Percentiles rank a stretch among this genome's conserved stretches.
Evolutionary conservation across 1,284 basidiomycete species (phyloP).

Genomic region (Leccinum subrobustum): DNA sequence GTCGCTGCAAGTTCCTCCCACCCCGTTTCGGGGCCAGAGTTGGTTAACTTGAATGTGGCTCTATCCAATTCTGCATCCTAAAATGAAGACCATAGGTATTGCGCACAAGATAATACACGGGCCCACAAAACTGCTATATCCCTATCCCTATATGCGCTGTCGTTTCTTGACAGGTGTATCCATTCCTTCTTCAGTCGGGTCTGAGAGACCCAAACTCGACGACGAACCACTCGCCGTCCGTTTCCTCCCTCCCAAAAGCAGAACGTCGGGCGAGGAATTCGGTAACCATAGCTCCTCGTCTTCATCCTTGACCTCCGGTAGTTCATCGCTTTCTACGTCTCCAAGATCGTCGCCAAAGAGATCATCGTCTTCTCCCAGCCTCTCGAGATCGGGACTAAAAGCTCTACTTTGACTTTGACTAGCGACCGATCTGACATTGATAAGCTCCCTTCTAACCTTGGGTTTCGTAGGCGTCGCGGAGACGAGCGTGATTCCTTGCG

Average conservation of each 20-base stretch:
- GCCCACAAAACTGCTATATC: conserved; percentile 1
- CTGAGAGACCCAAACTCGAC: conserved; percentile 23
- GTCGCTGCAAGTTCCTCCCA: neutral
- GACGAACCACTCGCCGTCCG: conserved; percentile 28
- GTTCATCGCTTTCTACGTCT: conserved; percentile 8
- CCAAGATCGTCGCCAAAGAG: neutral
- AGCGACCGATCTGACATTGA: neutral
- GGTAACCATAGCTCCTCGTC: conserved; percentile 32
- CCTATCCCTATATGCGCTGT: conserved; percentile 13
- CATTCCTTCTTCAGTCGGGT: conserved; percentile 14
- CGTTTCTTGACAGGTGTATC: conserved; percentile 31
- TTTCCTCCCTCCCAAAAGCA: conserved; percentile 24
- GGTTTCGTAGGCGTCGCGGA: conserved; percentile 58
- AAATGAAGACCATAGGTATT: neutral
- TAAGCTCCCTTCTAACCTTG: conserved; percentile 16
- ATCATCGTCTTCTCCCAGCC: neutral
- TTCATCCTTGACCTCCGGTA: conserved; percentile 8
- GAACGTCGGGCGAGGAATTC: conserved; percentile 27
- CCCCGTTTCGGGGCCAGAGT: neutral
- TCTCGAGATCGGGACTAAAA: conserved; percentile 2
- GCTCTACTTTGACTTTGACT: conserved; percentile 8
- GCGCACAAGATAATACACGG: neutral
- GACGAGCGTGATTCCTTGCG: conserved; percentile 50
- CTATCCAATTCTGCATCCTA: no score
- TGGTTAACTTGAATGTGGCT: neutral